Conservation (phyloP, 768 basidiomycete species). For the Brasilioporus rufonigricans region DNA sequence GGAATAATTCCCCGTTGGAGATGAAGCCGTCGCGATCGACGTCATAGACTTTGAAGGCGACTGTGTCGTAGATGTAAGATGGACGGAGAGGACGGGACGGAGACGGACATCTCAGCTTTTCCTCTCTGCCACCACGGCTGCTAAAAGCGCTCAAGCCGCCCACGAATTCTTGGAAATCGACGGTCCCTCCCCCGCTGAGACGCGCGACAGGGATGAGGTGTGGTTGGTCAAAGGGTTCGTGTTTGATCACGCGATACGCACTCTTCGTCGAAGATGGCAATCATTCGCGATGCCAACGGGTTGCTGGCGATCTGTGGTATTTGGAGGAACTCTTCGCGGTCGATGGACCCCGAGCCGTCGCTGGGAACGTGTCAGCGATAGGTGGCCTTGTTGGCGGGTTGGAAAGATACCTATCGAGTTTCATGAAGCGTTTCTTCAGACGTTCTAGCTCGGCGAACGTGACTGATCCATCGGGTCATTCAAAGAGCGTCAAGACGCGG, state of each 20-base stretch:
- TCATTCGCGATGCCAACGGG: slow-evolving; percentile 95
- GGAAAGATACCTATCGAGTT: slow-evolving; percentile 78
- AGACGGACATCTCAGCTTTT: slow-evolving; percentile 88
- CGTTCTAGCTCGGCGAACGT: slow-evolving; percentile 91
- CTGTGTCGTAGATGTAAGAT: slow-evolving; percentile 40
- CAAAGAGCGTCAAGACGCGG: neutral
- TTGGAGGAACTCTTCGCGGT: slow-evolving; percentile 97
- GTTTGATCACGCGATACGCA: slow-evolving; percentile 43
- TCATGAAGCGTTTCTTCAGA: slow-evolving; percentile 99
- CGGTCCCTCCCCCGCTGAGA: slow-evolving; percentile 90
- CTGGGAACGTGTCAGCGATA: slow-evolving; percentile 36
- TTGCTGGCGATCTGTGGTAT: slow-evolving; percentile 99
- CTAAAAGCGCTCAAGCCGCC: slow-evolving; percentile 97
- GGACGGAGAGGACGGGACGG: neutral
- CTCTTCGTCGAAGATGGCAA: slow-evolving; percentile 99
- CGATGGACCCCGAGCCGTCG: slow-evolving; percentile 96
- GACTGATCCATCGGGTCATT: slow-evolving; percentile 52
- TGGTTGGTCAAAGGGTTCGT: neutral
- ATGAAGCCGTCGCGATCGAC: slow-evolving; percentile 97
- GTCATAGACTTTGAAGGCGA: slow-evolving; percentile 99
- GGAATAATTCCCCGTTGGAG: slow-evolving; percentile 96
- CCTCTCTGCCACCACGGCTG: slow-evolving; percentile 93
- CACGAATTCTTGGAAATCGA: slow-evolving; percentile 99
- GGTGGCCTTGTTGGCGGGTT: neutral
- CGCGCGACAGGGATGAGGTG: neutral